These are phyloP conservation scores for Nematodospora anomalae DNA, from an alignment of 1,139 yeast species.

Conservation along the genomic window DNA sequence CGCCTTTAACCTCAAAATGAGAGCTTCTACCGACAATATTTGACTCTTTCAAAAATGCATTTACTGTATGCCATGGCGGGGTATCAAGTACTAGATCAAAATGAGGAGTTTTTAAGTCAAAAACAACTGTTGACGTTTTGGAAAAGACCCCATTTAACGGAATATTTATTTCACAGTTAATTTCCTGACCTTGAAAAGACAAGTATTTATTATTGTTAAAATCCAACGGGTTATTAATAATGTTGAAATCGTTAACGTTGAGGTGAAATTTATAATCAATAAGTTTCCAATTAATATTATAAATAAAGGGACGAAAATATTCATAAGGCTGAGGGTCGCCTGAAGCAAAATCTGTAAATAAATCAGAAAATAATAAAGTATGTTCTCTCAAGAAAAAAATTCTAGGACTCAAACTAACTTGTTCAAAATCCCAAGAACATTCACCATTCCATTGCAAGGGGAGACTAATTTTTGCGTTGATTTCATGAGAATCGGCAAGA, in stretches of 20 bases:
- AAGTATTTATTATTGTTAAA: constrained; percentile 75
- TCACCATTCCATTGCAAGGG: constrained; percentile 84
- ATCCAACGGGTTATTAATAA: constrained; percentile 85
- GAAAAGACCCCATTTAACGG: constrained; percentile 66
- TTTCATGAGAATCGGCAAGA: constrained; percentile 57
- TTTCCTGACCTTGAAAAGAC: constrained; percentile 66
- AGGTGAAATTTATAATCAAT: constrained; percentile 60
- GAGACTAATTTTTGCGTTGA: constrained; percentile 59
- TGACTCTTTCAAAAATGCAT: constrained; percentile 63
- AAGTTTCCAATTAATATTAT: constrained; percentile 60
- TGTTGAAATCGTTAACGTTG: constrained; percentile 83
- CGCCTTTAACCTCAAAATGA: constrained; percentile 62
- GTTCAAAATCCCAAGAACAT: constrained; percentile 64
- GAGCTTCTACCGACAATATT: constrained; percentile 64
- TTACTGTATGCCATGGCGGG: constrained; percentile 90
- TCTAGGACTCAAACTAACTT: constrained; percentile 52
- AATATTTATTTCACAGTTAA: constrained; percentile 48
- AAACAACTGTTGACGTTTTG: constrained; percentile 56
- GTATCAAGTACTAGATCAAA: constrained; percentile 67
- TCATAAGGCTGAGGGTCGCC: constrained; percentile 77
- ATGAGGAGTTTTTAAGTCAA: constrained; percentile 53
- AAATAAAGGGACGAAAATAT: constrained; percentile 67
- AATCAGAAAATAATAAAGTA: constrained; percentile 68
- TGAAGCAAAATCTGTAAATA: constrained; percentile 72
- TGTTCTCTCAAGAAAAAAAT: constrained; percentile 84